Evolutionary conservation across 1,284 basidiomycete genomes (phyloP).

Genomic region (Leccinum subrobustum): DNA sequence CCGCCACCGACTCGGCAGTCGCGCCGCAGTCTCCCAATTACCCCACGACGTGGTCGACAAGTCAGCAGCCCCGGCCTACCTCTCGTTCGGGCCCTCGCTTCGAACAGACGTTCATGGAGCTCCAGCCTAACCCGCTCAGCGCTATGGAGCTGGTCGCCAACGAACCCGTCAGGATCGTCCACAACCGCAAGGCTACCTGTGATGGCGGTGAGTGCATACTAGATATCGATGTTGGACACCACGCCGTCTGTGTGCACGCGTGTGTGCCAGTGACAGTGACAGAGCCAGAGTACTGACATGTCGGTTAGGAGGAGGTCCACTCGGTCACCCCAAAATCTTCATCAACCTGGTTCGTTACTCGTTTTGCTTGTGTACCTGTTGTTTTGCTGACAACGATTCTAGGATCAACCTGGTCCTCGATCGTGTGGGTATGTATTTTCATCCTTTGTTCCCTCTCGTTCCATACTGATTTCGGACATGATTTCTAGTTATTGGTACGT

Average conservation of each 20-base stretch:
- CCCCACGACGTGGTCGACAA: conserved; percentile 75
- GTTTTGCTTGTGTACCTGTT: conserved; percentile 7
- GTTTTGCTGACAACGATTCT: conserved; percentile 17
- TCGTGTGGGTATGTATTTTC: conserved; percentile 69
- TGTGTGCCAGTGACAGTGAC: background rate
- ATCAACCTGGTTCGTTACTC: conserved; percentile 79
- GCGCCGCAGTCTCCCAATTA: conserved; percentile 78
- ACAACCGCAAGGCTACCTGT: conserved; percentile 83
- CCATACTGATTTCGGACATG: conserved; percentile 8
- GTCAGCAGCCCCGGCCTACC: conserved; percentile 62
- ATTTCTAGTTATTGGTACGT: conserved; percentile 78
- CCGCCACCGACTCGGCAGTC: conserved; percentile 38
- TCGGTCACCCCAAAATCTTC: conserved; percentile 96
- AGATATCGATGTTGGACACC: background rate
- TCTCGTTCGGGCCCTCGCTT: conserved; percentile 72
- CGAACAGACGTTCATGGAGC: conserved; percentile 84
- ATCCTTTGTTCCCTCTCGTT: background rate
- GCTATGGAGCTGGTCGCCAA: conserved; percentile 89
- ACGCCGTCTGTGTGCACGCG: background rate
- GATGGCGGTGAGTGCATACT: conserved; percentile 80
- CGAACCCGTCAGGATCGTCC: conserved; percentile 82
- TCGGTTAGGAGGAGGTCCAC: conserved; percentile 81
- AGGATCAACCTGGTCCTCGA: conserved; percentile 77
- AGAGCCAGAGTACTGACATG: conserved; percentile 14
- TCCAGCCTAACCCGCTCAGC: conserved; percentile 88